Evolutionary conservation across 2,329 filamentous ascomycete genomes (phyloP), one percentile per base, ranked within the genome.

Genomic region (Penicillium paneum): DNA sequence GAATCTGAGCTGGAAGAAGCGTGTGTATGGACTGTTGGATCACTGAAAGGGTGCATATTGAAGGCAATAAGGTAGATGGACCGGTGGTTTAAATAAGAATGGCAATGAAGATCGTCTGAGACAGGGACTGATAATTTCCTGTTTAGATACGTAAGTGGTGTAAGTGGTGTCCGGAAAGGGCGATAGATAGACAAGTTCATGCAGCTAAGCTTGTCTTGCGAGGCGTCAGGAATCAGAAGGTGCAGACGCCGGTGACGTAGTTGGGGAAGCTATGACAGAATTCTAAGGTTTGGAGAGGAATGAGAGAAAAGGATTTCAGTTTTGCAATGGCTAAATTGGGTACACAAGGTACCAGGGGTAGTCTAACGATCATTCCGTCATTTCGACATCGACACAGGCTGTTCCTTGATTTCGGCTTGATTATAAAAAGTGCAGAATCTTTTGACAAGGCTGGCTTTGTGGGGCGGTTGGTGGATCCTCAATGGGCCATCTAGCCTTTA

Each of bases 11-110:
- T 67, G 48, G 67, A 69, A 10, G 67, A 68, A 40, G 68, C 66
- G 56, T 65, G 46, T n/a, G 67, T 52, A 47, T 67, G 66, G 35
- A 55, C 55, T 24, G 66, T 67, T 19, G 58, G 56, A 58, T 70
- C 65, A 54, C 48, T 65, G 59, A 65, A 70, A 32, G 67, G 66
- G 56, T 58, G 64, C 67, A 70, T 69, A 19, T 34, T 65, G 49
- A 12, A 51, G 36, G 34, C 2, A 26, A n/a, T 26, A 24, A 42
- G 31, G 53, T 21, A 45, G 48, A 36, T 11, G 43, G 38, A 41
- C 35, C 40, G 39, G 13, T 42, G 5, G 13, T 52, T 54, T 54
- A 48, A 56, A 53, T 48, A 55, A 48, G 19, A 48, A 49, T 29
- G 32, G 26, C 17, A 47, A 36, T 26, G 51, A 34, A 26, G 46